Conservation (phyloP, 441 rosid species). For the Syzygium malaccense region DNA sequence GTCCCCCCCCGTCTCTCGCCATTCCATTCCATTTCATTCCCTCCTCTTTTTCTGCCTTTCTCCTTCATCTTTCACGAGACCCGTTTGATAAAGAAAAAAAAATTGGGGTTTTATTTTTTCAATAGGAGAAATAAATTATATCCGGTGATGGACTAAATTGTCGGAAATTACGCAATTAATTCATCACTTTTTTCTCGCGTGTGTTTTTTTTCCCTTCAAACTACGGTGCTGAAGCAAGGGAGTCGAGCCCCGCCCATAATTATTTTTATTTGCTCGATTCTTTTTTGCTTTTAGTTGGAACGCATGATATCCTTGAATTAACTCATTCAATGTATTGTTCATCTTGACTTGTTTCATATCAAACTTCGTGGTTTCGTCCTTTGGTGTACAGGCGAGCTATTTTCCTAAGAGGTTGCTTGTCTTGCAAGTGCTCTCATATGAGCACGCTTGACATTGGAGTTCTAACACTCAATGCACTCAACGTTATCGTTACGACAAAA, state of each 20-base stretch:
- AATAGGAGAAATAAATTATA: background rate
- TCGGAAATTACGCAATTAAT: background rate
- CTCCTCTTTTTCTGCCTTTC: background rate
- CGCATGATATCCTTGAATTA: background rate
- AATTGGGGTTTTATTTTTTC: background rate
- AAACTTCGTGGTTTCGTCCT: background rate
- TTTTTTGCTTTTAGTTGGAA: background rate
- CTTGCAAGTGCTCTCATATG: background rate
- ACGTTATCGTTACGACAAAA: background rate
- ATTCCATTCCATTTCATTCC: background rate
- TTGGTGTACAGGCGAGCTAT: background rate
- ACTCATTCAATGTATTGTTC: background rate
- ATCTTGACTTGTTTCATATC: rapidly evolving
- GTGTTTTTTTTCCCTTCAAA: background rate
- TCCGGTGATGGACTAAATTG: background rate
- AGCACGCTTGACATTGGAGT: background rate
- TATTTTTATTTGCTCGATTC: background rate
- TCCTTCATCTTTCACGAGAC: background rate
- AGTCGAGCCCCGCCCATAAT: background rate
- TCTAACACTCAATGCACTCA: background rate
- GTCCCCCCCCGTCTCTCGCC: background rate
- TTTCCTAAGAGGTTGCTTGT: background rate
- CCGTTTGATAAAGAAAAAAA: background rate
- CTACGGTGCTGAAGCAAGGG: background rate
- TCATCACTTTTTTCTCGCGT: background rate